Base-by-base conservation (phyloP, 192 early-diverging fungal species). In the Coemansia asiatica region DNA sequence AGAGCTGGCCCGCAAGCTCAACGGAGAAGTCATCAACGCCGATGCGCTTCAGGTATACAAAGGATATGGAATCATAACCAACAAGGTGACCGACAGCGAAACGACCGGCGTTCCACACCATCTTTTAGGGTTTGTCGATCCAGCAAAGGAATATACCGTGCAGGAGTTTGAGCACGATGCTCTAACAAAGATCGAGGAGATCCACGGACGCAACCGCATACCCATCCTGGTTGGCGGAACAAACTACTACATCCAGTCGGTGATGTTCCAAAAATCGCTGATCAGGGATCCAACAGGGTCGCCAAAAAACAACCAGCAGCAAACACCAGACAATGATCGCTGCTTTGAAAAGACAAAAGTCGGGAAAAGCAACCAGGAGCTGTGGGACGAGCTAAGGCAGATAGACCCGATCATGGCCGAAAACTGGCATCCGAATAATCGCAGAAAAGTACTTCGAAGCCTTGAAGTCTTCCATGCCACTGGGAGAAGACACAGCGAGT, bases 41-140 rank as follows among this genome's bases (percentile, higher is more conserved):
- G 97, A 99, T 68, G 90, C 97, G 7, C 86, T 99, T 81, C 97
- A 99, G 85, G 92, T 98, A 6, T 98, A 98, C 74, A 80, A 86
- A 64, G 94, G 92, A 18, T 83, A 97, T 60, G 91, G 94, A 66
- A 91, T 96, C 27, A 90, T 94, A 18, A 98, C 97, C 26, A 99
- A 99, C 85, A 98, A 99, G 72, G 91, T 93, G 51, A 85, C 91
- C 0, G 36, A 66, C 0, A 75, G 84, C 2, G 97, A 99, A 56
- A 78, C 81, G 22, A 75, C 82, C 36, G 86, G 75, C 2, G 77
- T 95, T 3, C 82, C 77, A 0, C 97, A 99, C 79, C 95, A 98
- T 68, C 69, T 98, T 9, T 85, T 99, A 70, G 91, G 89, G 29
- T 91, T 90, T 67, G 66, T 97, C 25, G 81, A 85, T 10, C 64